Conservation (phyloP, 352 stramenopile genomes). For the Phytophthora citricola region DNA sequence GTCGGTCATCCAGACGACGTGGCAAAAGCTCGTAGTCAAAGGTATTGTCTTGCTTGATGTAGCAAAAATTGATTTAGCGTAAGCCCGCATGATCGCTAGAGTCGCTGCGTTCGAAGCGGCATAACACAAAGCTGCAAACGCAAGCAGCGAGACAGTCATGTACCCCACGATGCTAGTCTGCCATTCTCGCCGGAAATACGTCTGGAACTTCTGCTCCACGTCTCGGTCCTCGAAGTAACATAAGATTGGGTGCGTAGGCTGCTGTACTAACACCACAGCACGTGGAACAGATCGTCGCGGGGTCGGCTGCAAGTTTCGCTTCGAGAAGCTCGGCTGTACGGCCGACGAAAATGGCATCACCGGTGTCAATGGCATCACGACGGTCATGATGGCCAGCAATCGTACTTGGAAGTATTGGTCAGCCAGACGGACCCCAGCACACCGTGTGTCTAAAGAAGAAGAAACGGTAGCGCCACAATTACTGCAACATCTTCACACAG, state of each 20-base stretch:
- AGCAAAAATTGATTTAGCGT: slow-evolving; percentile 22
- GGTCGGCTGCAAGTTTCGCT: slow-evolving; percentile 38
- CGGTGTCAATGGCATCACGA: slow-evolving; percentile 25
- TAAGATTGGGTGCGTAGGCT: slow-evolving; percentile 50
- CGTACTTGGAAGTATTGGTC: not conserved
- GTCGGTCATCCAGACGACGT: slow-evolving; percentile 32
- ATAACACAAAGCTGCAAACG: slow-evolving; percentile 34
- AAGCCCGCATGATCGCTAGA: slow-evolving; percentile 26
- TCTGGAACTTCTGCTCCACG: slow-evolving; percentile 71
- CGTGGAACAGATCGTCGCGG: slow-evolving; percentile 37
- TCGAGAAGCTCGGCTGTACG: slow-evolving; percentile 22
- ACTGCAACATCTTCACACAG: slow-evolving; percentile 1
- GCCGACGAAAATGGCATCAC: slow-evolving; percentile 2
- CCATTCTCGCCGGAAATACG: slow-evolving; percentile 56
- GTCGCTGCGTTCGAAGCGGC: slow-evolving; percentile 28
- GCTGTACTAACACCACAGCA: slow-evolving; percentile 43
- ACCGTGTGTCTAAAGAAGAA: not conserved
- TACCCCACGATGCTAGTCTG: slow-evolving; percentile 39
- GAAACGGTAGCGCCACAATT: not conserved
- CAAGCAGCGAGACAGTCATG: slow-evolving; percentile 42
- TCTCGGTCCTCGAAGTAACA: slow-evolving; percentile 62
- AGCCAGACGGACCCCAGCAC: not conserved
- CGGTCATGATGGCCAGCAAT: slow-evolving; percentile 17
- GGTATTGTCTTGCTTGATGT: slow-evolving; percentile 1
- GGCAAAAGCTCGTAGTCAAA: slow-evolving; percentile 11